Base-by-base conservation (phyloP, 2,329 filamentous ascomycete genomes). In the Kalaharituber pfeilii region DNA sequence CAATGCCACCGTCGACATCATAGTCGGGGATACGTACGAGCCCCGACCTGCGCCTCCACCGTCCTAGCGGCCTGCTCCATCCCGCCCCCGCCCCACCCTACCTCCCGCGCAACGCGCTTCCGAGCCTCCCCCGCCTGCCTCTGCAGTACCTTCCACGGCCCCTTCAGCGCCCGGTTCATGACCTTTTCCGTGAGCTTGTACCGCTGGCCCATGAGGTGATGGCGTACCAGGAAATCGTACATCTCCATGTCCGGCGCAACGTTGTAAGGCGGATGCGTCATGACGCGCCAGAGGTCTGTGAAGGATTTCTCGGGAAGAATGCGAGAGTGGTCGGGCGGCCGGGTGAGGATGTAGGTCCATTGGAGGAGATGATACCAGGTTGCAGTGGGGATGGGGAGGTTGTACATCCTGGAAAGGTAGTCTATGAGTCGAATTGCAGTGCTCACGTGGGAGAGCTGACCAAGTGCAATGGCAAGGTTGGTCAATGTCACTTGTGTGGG, bases 291-390 rank as follows among this genome's bases (percentile, higher is more conserved):
- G 20, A 86, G 65, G 4, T 69, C 15, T 3, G 42, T 65, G 36
- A 71, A 64, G 3, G 82, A 67, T n/a, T 75, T 69, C 2, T 68
- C 57, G 2, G 63, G 49, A 0, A 69, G 65, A 6, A 80, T 63
- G 54, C 66, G 57, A 57, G 57, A 30, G 62, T 66, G 49, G 67
- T 68, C 54, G 67, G 71, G 42, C 63, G 69, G 57, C 65, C 69
- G 65, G 2, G 73, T 70, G 39, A 79, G 71, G 8, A 84, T 69
- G 62, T 78, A 81, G 0, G 81, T 74, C 75, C 82, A 84, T 57
- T 78, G 72, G 15, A 88, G 70, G 2, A 89, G 67, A 53, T 80
- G 75, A 6, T 73, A 71, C 84, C 85, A 89, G 18, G 79, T 72
- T 4, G 71, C 64, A 5, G 65, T 62, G 0, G 77, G 68, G 33